Conservation (phyloP, 225 moss, liverwort and hornwort species). For the Physcomitrium patens region DNA sequence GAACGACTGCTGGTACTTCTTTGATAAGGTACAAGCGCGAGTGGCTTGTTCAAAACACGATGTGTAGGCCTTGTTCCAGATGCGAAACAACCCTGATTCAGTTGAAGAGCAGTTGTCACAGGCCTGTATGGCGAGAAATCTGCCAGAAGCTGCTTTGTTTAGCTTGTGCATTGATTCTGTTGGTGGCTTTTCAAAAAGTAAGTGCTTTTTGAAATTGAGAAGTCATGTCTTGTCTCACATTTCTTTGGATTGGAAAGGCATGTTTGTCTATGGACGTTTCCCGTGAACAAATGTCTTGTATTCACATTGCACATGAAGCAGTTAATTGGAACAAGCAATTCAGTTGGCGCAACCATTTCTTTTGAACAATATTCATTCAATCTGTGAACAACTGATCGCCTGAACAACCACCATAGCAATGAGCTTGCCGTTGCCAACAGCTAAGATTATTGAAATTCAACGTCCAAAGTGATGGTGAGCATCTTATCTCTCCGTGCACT, state of each 20-base stretch:
- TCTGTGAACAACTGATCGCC: neutral
- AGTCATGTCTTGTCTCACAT: neutral
- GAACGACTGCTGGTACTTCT: conserved; percentile 25
- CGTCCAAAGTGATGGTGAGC: neutral
- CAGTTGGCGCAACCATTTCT: neutral
- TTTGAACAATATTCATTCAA: neutral
- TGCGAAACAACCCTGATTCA: conserved; percentile 38
- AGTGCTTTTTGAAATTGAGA: neutral
- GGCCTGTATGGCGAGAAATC: conserved; percentile 18
- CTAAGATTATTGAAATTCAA: neutral
- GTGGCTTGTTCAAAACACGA: neutral
- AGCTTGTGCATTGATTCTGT: neutral
- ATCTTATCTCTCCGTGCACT: neutral
- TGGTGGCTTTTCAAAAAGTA: neutral
- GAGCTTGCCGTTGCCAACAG: neutral
- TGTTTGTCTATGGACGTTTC: neutral
- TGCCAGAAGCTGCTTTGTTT: conserved; percentile 4
- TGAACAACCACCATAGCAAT: neutral
- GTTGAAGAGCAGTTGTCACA: conserved; percentile 43
- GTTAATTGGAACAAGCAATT: neutral
- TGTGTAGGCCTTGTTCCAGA: neutral
- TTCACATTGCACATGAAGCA: neutral
- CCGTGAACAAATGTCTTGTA: neutral
- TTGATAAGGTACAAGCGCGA: conserved; percentile 12
- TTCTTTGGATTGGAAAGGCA: neutral